A percentile compares a stretch with the other conserved stretches of the same genome.
Evolutionary conservation across 805 yeast genomes (phyloP).

Genomic region (Helenozyma rhizophorensis): DNA sequence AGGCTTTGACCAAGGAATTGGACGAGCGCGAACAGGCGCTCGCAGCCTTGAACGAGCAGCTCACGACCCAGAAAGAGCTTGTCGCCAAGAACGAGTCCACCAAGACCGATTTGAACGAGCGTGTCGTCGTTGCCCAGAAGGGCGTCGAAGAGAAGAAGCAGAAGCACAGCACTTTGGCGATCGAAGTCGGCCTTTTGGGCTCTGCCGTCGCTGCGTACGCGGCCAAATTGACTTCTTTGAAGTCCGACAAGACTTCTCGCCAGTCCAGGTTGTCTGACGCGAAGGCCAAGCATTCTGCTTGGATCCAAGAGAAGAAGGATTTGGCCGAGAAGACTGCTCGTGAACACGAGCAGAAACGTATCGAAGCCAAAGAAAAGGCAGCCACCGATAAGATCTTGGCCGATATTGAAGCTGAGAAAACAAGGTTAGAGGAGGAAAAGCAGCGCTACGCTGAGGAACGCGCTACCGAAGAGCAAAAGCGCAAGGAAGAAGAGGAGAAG

Average conservation of each 20-base stretch:
- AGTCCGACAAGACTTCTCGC: conserved; percentile 35
- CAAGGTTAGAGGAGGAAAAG: conserved; percentile 12
- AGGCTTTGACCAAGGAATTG: conserved; percentile 40
- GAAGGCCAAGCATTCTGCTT: conserved; percentile 31
- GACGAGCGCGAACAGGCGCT: conserved; percentile 33
- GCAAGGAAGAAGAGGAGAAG: conserved; percentile 10
- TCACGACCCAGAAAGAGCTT: conserved; percentile 25
- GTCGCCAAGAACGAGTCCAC: conserved; percentile 25
- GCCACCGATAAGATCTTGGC: conserved; percentile 12
- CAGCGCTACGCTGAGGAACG: conserved; percentile 12
- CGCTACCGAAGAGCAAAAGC: conserved; percentile 12
- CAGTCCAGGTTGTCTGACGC: conserved; percentile 37
- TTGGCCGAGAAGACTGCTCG: conserved; percentile 30
- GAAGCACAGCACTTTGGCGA: conserved; percentile 31
- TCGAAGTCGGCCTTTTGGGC: conserved; percentile 42
- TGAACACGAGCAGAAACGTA: conserved; percentile 17
- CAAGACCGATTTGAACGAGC: conserved; percentile 40
- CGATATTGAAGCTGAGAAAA: conserved; percentile 14
- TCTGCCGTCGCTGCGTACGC: conserved; percentile 42
- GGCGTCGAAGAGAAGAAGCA: conserved; percentile 33
- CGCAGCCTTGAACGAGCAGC: conserved; percentile 29
- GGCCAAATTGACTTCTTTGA: conserved; percentile 37
- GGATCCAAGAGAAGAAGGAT: conserved; percentile 45
- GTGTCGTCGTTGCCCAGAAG: conserved; percentile 33
- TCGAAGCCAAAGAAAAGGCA: conserved; percentile 37